phyloP scores from a whole-genome alignment of 164 flowering plant genomes.

The Umbilicus rupestris region DNA sequence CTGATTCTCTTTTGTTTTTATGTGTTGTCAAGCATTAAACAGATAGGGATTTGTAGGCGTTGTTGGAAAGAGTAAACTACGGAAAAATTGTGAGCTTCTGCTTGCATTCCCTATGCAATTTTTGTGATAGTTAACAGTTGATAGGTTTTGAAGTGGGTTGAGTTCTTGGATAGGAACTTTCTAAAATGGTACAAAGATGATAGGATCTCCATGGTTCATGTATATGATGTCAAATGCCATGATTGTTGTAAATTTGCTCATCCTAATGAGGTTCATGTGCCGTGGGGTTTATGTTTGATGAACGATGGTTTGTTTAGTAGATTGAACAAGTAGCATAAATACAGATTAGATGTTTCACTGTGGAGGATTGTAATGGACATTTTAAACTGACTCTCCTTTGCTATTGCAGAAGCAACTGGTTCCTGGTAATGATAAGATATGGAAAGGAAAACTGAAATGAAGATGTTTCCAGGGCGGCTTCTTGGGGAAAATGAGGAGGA shows the following conservation, averaged over 20 bases:
- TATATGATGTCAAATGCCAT: too few species aligned
- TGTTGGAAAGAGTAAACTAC: not conserved
- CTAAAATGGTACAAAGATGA: too few species aligned
- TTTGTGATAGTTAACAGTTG: too few species aligned
- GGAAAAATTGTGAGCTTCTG: not conserved
- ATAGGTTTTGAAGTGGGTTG: too few species aligned
- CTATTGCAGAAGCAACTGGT: not conserved
- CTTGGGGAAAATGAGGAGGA: constrained; percentile 14
- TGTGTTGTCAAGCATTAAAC: not conserved
- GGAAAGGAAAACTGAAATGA: constrained; percentile 42
- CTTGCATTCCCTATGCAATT: too few species aligned
- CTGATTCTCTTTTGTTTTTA: not conserved
- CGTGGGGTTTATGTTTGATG: not conserved
- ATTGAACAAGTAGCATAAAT: too few species aligned
- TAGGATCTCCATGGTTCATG: too few species aligned
- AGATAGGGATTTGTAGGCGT: not conserved
- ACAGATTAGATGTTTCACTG: too few species aligned
- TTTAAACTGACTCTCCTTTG: not conserved
- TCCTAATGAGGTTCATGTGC: not conserved
- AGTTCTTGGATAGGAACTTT: too few species aligned
- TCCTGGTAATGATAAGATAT: constrained; percentile 17
- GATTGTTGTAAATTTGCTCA: not conserved
- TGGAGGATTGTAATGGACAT: too few species aligned
- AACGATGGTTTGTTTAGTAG: too few species aligned
- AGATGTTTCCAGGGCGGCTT: constrained; percentile 23